Conservation (phyloP, 2,329 filamentous ascomycete genomes). For the Hypoxylon sp. region DNA sequence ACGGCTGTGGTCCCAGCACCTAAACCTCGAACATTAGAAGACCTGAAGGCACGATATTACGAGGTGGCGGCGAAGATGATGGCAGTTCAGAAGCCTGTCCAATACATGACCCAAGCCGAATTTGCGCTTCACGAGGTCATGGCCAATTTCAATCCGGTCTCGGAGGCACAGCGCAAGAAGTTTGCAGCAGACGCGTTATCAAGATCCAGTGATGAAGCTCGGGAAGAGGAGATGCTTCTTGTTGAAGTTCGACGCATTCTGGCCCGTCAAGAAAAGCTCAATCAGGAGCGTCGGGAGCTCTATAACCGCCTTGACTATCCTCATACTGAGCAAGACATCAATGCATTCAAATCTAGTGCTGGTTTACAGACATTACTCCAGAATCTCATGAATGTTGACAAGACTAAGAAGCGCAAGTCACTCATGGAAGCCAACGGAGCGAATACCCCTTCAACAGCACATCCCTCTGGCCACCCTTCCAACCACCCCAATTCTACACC, state of each 20-base stretch:
- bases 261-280: slow-evolving; percentile 86
- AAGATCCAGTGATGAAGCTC: slow-evolving; percentile 87
- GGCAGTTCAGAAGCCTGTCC: slow-evolving; percentile 82
- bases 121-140: slow-evolving; percentile 88
- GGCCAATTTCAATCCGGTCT: slow-evolving; percentile 84
- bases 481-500: slow-evolving; percentile 56
- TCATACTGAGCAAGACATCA: slow-evolving; percentile 76
- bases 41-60: slow-evolving; percentile 93
- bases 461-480: slow-evolving; percentile 45
- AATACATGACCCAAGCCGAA: slow-evolving; percentile 89
- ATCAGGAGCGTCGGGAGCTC: slow-evolving; percentile 88
- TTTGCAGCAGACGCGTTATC: slow-evolving; percentile 85
- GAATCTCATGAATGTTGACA: slow-evolving; percentile 85
- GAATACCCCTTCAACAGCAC: slow-evolving; percentile 61
- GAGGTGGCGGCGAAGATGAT: slow-evolving; percentile 87
- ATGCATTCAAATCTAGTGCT: slow-evolving; percentile 83
- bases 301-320: slow-evolving; percentile 91
- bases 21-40: slow-evolving; percentile 81
- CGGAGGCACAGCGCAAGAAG: slow-evolving; percentile 85
- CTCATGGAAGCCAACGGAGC: slow-evolving; percentile 71
- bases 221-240: slow-evolving; percentile 91
- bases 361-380: slow-evolving; percentile 86
- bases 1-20: slow-evolving; percentile 69
- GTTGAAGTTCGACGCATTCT: slow-evolving; percentile 94
- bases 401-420: slow-evolving; percentile 88